phyloP scores from a whole-genome alignment of 768 basidiomycete genomes.

The Rhodocollybia butyracea region DNA sequence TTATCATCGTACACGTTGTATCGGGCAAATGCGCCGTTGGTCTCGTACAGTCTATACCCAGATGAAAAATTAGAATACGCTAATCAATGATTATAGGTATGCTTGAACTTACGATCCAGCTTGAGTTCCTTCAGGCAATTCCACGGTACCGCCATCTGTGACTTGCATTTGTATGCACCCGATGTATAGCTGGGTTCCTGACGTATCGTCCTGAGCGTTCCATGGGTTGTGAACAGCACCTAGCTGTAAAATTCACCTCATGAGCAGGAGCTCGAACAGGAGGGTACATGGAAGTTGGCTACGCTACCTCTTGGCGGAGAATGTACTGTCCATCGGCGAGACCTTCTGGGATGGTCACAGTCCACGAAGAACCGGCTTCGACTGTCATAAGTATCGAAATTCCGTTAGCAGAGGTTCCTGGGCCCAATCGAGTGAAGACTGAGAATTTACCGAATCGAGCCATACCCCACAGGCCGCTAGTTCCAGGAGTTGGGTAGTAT shows the following conservation, averaged over 20 bases:
- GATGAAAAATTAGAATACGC: neutral
- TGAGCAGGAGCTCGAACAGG: neutral
- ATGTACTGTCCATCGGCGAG: conserved; percentile 7
- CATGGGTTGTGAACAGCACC: conserved; percentile 2
- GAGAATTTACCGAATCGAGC: conserved; percentile 1
- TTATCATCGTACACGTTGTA: conserved; percentile 11
- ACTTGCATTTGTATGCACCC: conserved; percentile 19
- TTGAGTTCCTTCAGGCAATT: conserved; percentile 16
- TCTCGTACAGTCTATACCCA: conserved; percentile 10
- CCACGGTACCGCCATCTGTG: conserved; percentile 11
- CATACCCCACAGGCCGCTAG: conserved; percentile 12
- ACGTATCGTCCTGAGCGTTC: neutral
- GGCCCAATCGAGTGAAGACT: neutral
- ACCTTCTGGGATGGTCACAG: conserved; percentile 1
- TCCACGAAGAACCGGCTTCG: conserved; percentile 1
- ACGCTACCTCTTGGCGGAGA: conserved; percentile 3
- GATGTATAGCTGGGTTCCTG: conserved; percentile 7
- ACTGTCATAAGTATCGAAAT: no score
- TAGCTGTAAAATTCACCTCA: neutral
- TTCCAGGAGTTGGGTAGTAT: conserved; percentile 8
- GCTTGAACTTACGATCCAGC: conserved; percentile 13
- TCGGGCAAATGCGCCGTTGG: conserved; percentile 16
- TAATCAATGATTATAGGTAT: neutral
- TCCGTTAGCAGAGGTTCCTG: neutral
- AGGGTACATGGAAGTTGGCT: neutral